Evolutionary conservation across 257 asterid genomes (phyloP).

Genomic region (Nicotiana otophora): DNA sequence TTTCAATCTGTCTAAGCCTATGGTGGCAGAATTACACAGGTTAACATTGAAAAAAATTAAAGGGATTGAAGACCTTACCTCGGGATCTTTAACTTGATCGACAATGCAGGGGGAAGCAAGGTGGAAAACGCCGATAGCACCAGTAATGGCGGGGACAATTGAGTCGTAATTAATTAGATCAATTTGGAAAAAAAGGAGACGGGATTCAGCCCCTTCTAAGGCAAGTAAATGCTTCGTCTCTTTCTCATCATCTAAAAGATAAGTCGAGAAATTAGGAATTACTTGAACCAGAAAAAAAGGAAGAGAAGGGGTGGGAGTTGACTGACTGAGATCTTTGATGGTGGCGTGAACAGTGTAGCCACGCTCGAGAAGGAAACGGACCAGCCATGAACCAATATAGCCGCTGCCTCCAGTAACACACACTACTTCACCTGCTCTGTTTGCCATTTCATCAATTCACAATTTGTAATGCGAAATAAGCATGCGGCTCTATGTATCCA

Average conservation of each 20-base stretch:
- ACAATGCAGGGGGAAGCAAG: constrained; percentile 71
- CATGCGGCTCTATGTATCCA: too few species aligned
- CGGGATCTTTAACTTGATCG: constrained; percentile 59
- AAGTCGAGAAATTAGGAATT: background rate
- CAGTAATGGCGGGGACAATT: constrained; percentile 49
- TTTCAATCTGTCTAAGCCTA: too few species aligned
- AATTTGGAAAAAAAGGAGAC: constrained; percentile 60
- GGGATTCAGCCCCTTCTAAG: constrained; percentile 60
- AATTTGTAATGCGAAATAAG: background rate
- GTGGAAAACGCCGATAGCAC: constrained; percentile 63
- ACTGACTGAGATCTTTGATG: constrained; percentile 55
- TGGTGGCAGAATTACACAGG: too few species aligned
- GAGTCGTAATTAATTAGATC: constrained; percentile 70
- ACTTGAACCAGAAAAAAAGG: background rate
- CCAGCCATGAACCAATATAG: constrained; percentile 69
- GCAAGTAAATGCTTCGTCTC: constrained; percentile 75
- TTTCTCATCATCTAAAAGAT: constrained; percentile 49
- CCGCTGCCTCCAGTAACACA: constrained; percentile 94
- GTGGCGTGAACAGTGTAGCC: constrained; percentile 92
- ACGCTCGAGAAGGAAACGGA: constrained; percentile 69
- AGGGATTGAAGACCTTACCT: constrained; percentile 29
- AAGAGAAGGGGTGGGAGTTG: background rate
- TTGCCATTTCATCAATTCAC: constrained; percentile 22
- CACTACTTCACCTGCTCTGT: constrained; percentile 41
- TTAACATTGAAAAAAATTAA: too few species aligned